phyloP scores from a whole-genome alignment of 2,329 filamentous ascomycete genomes.

The Diaporthe humulicola region DNA sequence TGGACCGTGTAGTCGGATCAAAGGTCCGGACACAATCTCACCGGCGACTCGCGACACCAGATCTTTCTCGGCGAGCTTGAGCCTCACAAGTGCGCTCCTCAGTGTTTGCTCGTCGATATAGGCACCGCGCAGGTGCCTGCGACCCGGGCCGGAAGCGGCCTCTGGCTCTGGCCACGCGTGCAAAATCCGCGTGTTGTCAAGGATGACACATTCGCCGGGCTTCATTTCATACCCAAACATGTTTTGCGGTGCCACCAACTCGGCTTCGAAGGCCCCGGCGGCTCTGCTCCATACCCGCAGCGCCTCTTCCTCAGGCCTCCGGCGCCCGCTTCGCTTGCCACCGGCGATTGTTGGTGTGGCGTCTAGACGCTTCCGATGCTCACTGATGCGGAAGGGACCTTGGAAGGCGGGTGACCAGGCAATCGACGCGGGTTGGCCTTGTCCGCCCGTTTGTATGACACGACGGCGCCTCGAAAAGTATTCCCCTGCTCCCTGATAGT shows the following conservation, averaged over 20 bases:
- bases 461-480: constrained; percentile 74
- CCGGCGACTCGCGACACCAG: neutral
- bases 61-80: neutral
- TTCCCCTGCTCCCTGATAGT: constrained; percentile 74
- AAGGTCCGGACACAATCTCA: no score
- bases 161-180: constrained; percentile 85
- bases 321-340: no score
- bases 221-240: constrained; percentile 80
- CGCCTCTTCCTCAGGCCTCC: no score
- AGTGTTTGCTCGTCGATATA: constrained; percentile 73
- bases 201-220: constrained; percentile 91
- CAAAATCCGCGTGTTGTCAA: constrained; percentile 87
- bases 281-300: constrained; percentile 59
- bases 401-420: constrained; percentile 34
- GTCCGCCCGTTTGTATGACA: constrained; percentile 69
- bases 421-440: constrained; percentile 31
- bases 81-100: constrained; percentile 43
- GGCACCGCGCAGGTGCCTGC: constrained; percentile 86
- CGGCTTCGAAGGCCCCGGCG: constrained; percentile 66
- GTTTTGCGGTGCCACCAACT: constrained; percentile 69
- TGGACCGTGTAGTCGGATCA: no score
- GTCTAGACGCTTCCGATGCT: neutral
- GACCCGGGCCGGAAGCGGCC: constrained; percentile 71
- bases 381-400: constrained; percentile 40
- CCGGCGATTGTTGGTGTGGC: no score